Evolutionary conservation across 129 eudicot genomes (phyloP).

Genomic region (Ambrosia artemisiifolia): DNA sequence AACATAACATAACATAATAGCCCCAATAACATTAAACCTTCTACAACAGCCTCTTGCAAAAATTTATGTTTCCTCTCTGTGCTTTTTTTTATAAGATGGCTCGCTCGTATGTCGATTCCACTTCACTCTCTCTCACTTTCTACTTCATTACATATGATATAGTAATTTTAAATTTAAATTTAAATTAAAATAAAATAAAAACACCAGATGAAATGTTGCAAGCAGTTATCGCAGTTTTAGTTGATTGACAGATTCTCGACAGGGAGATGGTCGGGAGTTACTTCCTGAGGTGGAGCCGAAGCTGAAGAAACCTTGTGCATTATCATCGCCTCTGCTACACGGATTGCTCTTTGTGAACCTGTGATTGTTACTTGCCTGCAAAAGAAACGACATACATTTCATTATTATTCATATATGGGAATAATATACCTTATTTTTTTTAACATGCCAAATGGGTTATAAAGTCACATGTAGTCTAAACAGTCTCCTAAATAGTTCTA

Average conservation of each 20-base stretch:
- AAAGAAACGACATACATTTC: neutral
- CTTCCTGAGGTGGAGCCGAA: constrained; percentile 23
- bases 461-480: neutral
- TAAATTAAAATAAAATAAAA: neutral
- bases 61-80: neutral
- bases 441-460: neutral
- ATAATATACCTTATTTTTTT: neutral
- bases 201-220: neutral
- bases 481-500: neutral
- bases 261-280: neutral
- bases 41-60: neutral
- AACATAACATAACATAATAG: neutral
- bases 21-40: neutral
- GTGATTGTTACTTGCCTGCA: constrained; percentile 87
- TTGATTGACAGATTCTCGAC: neutral
- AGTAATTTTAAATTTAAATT: neutral
- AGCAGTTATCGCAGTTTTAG: neutral
- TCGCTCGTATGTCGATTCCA: neutral
- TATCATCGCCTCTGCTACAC: constrained; percentile 79
- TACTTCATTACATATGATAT: neutral
- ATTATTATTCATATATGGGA: neutral
- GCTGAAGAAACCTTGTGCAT: constrained; percentile 62
- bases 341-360: constrained; percentile 75
- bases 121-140: neutral
- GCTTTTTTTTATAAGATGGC: neutral